Base-by-base conservation (phyloP, 2,329 filamentous ascomycete species). In the Nemania serpens region DNA sequence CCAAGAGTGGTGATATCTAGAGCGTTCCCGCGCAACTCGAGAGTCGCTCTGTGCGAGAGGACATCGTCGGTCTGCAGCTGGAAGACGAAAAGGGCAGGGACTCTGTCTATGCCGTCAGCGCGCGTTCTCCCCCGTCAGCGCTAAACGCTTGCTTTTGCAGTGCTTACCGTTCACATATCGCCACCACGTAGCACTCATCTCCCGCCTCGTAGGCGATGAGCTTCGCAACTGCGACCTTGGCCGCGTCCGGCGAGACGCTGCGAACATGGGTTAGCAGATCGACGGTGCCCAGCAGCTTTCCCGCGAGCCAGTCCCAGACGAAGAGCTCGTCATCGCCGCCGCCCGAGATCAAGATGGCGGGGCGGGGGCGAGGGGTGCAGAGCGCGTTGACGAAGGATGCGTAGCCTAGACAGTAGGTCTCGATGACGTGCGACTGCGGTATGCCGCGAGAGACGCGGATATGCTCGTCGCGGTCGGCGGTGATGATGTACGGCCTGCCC, bases 321-420 rank as follows among this genome's bases (percentile, higher is more conserved):
- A 89, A 86, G 10, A 99, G 71, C 65, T 88, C 84, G 60, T 88
- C 81, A 69, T 98, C 94, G 3, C 94, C 95, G 50, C 94, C 94
- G 10, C 91, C 95, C 5, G 93, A 96, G 34, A 98, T 77, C 33
- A 99, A 82, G 1, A 89, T 68, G n/a, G 87, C 81, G 2, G 81
- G 81, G 22, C 80, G 76, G 54, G 75, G 77, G 0, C 73, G 72
- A 0, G 88, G 87, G 17, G 94, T 77, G 69, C 88, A 89, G 45
- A 99, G 78, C 59, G 86, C 87, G 77, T 84, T 92, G 66, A 99
- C 82, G 74, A 98, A 98, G 39, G 93, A 86, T 54, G 82, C 87
- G 76, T 99, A 95, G 3, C 93, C 94, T 2, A 97, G 83, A 73
- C 94, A 98, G 75, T 91, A 98, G 0, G 83, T 83, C 75, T 98